Base-by-base conservation (phyloP, 768 basidiomycete genomes). In the Rhodosporidiobolus odoratus region DNA sequence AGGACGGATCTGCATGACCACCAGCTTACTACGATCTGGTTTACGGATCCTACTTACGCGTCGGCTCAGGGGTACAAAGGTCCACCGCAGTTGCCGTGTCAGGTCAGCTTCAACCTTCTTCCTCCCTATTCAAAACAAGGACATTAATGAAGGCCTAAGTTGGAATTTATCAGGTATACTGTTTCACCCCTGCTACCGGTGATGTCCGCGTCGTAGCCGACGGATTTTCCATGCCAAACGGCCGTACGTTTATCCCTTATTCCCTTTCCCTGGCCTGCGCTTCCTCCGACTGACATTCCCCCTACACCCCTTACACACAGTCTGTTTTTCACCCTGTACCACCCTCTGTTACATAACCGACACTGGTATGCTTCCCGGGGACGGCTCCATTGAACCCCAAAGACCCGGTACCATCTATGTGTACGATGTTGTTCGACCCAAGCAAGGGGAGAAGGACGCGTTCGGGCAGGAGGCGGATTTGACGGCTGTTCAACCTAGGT, bases 221-320 rank as follows among this genome's bases (percentile, higher is more conserved):
- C 71, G 87, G 86, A n/a, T 88, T 91, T 75, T 83, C 84, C 67
- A 84, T 84, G 72, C 84, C 84, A 53, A 92, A 91, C 75, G 91
- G 89, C 2, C 84, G 59, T 91, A 61, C 87, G 88, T 0, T 87
- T 91, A 12, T 78, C 84, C 84, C n/a, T 79, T 81, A 2, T 85
- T 88, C 71, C 88, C 89, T 15, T 84, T 79, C 58, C 84, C 30
- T 1, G 8, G 15, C 40, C 15, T 27, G 17, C 4, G 16, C 10
- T 35, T 21, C 3, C 4, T 19, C 50, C 41, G 35, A 40, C 54
- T 5, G 12, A 21, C 40, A 8, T 50, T 8, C 48, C 21, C n/a
- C 9, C 48, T 8, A 23, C 48, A 23, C 43, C n/a, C 48, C 9
- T 23, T 9, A 17, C 23, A 32, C 25, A 23, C 45, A 50, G 47